Base-by-base conservation (phyloP, 164 flowering plant species). In the Pachysandra terminalis region DNA sequence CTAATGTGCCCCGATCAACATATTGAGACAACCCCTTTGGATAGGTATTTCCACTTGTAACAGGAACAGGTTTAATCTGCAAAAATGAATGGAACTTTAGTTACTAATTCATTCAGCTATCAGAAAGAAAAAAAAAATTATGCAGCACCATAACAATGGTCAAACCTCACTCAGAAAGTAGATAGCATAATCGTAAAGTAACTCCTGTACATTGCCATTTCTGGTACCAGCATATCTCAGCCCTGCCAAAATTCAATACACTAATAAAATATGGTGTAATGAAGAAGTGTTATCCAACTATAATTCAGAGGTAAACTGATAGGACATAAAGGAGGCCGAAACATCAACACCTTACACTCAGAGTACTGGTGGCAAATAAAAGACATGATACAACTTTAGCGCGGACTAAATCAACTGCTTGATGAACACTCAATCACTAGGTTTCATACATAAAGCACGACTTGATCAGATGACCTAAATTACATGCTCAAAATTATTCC, bases 191-290 rank as follows among this genome's bases (percentile, higher is more conserved):
- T 79, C 78, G 72, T 90, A 85, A 26, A 96, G 88, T 73, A 96
- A 75, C 67, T 90, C 97, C 71, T 90, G 94, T 24, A 88, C 94
- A 75, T 90, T 74, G 49, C 82, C 93, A 84, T 96, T 83, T 81
- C 84, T 89, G 27, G 91, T 81, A 61, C 98, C 99, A 75, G 99
- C 98, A 83, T 84, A 96, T 74, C 87, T 88, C 74, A 96, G 75
- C 59, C 98, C 98, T 96, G 83, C 67, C 68, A 70, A 77, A 5
- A 58, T 58, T 22, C 27, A 9, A 57, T 48, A 45, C 24, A n/a
- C 28, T 14, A 26, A 17, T 45, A 45, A 45, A 45, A 12, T 45
- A 10, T 1, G 17, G 17, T 45, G 10, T 10, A 45, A 45, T 1
- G 51, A 45, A 45, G 10, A 45, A 15, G 6, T 5, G 51, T 32